phyloP scores from a whole-genome alignment of 2,329 filamentous ascomycete genomes.

The Clonostachys byssicola region DNA sequence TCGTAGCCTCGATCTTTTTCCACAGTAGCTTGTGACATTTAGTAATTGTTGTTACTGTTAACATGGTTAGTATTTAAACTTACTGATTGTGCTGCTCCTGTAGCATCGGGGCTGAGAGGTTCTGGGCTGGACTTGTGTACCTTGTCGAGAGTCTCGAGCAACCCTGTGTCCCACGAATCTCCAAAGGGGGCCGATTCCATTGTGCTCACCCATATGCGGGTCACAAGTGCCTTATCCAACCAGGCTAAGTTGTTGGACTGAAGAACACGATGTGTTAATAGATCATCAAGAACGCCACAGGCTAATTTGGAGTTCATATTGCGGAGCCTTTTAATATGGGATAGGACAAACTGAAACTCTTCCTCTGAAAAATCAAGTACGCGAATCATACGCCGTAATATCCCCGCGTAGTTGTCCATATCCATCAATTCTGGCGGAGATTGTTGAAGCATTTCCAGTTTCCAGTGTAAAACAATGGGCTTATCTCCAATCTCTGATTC shows the following conservation, averaged over 20 bases:
- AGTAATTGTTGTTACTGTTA: not conserved
- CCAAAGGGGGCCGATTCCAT: conserved; percentile 28
- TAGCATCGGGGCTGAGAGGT: conserved; percentile 53
- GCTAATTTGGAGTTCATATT: conserved; percentile 44
- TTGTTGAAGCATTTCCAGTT: conserved; percentile 59
- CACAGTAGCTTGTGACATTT: conserved; percentile 64
- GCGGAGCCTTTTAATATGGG: conserved; percentile 64
- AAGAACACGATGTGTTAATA: conserved; percentile 56
- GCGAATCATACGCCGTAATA: conserved; percentile 59
- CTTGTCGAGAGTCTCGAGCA: conserved; percentile 9
- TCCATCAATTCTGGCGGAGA: conserved; percentile 43
- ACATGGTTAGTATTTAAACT: conserved; percentile 13
- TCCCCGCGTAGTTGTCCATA: conserved; percentile 38
- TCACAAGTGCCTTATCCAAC: conserved; percentile 67
- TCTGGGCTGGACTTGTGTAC: conserved; percentile 38
- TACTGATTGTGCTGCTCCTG: conserved; percentile 65
- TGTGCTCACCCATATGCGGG: conserved; percentile 62
- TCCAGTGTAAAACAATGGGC: conserved; percentile 62
- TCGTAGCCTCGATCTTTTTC: conserved; percentile 67
- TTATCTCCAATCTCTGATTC: conserved; percentile 60
- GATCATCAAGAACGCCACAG: conserved; percentile 52
- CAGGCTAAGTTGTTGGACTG: conserved; percentile 45
- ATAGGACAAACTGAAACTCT: conserved; percentile 62
- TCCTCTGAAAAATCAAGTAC: conserved; percentile 54
- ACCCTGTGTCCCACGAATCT: conserved; percentile 13